These are phyloP conservation scores for Cryphonectria nitschkei DNA, from an alignment of 2,329 filamentous ascomycete species.

Conservation along the genomic window DNA sequence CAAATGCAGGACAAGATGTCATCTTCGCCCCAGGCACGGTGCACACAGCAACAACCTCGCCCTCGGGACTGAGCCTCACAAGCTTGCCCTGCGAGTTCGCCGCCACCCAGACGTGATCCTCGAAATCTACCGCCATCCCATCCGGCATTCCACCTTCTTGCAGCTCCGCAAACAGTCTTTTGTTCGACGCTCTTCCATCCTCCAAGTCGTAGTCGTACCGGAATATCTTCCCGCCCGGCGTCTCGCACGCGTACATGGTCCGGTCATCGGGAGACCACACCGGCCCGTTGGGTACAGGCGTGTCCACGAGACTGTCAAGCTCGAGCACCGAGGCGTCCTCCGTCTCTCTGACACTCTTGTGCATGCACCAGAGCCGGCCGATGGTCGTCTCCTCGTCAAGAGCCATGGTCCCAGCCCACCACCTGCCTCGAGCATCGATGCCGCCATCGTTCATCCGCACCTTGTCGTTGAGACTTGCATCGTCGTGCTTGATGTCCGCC, in stretches of 20 bases:
- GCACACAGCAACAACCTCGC: constrained; percentile 18
- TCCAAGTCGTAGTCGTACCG: constrained; percentile 21
- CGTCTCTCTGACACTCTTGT: constrained; percentile 22
- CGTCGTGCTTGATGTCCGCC: constrained; percentile 25
- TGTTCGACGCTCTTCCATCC: constrained; percentile 17
- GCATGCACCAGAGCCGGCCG: constrained; percentile 33
- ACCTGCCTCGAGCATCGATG: constrained; percentile 32
- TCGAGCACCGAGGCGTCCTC: constrained; percentile 20
- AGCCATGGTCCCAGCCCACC: constrained; percentile 36
- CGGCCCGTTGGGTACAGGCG: constrained; percentile 34
- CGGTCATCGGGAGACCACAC: constrained; percentile 33
- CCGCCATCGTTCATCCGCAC: constrained; percentile 35
- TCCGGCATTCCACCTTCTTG: constrained; percentile 24
- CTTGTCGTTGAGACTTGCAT: constrained; percentile 28
- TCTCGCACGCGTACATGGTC: constrained; percentile 26
- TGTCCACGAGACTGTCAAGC: constrained; percentile 25
- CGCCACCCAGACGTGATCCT: constrained; percentile 25
- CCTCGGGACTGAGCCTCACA: constrained; percentile 26
- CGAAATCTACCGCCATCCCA: constrained; percentile 26
- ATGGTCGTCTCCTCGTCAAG: constrained; percentile 32
- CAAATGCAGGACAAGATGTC: constrained; percentile 30
- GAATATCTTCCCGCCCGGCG: constrained; percentile 20
- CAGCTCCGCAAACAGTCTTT: constrained; percentile 20
- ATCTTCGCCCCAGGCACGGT: constrained; percentile 28
- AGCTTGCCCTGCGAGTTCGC: constrained; percentile 30